Evolutionary conservation across 129 eudicot genomes (phyloP).

Genomic region (Pseudognaphalium luteoalbum): DNA sequence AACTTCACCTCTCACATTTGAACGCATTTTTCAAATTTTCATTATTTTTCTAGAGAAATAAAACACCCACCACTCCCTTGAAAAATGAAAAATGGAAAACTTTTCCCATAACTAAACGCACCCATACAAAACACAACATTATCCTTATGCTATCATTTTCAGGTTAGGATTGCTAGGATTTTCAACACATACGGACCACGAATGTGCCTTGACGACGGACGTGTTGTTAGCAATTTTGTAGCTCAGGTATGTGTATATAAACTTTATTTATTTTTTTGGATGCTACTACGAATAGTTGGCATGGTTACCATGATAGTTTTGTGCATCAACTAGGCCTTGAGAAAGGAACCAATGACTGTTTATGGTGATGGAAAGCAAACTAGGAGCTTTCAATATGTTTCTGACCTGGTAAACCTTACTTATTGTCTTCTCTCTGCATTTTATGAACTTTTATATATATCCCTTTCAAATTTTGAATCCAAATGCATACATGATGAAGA

Average conservation of each 20-base stretch:
- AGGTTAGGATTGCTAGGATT: slow-evolving; percentile 74
- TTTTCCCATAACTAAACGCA: no score
- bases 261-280: no score
- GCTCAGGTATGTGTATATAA: slow-evolving; percentile 56
- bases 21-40: no score
- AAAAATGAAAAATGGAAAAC: no score
- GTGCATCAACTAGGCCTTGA: slow-evolving; percentile 57
- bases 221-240: slow-evolving; percentile 80
- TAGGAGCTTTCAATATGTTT: slow-evolving; percentile 82
- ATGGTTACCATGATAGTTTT: neutral
- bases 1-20: no score
- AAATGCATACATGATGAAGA: slow-evolving; percentile 6
- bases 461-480: neutral
- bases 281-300: slow-evolving; percentile 37
- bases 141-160: neutral
- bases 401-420: slow-evolving; percentile 58
- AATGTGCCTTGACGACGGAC: slow-evolving; percentile 74
- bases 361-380: slow-evolving; percentile 92
- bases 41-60: no score
- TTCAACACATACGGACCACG: slow-evolving; percentile 78
- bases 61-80: no score
- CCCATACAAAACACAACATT: neutral
- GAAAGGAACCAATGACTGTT: slow-evolving; percentile 79
- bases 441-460: neutral
- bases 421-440: neutral